Conservation (phyloP, 208 protist genomes). For the Trypanosoma mega region DNA sequence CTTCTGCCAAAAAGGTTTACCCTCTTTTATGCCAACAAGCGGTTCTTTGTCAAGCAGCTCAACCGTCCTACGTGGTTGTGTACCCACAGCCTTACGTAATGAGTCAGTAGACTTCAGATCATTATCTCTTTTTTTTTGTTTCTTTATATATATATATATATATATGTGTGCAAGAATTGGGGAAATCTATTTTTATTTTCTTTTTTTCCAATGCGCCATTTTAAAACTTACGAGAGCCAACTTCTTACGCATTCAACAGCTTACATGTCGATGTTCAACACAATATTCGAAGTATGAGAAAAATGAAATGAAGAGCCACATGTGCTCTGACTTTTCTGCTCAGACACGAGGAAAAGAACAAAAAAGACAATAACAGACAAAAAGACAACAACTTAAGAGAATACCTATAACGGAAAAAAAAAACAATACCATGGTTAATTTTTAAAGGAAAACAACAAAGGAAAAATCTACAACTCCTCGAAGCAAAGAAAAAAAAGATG, state of each 20-base stretch:
- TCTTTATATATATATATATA: constrained; percentile 8
- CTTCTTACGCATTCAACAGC: constrained; percentile 18
- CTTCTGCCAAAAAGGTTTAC: constrained; percentile 72
- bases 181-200: constrained; percentile 11
- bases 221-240: constrained; percentile 17
- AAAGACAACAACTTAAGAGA: neutral
- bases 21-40: constrained; percentile 66
- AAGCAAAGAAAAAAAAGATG: too few species aligned
- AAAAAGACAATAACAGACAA: neutral
- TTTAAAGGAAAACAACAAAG: neutral
- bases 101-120: constrained; percentile 16
- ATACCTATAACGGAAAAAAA: neutral
- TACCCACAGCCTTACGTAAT: constrained; percentile 24
- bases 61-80: constrained; percentile 28
- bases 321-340: neutral
- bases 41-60: constrained; percentile 40
- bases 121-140: constrained; percentile 11
- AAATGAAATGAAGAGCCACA: neutral
- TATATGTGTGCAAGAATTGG: constrained; percentile 1
- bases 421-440: neutral
- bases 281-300: neutral
- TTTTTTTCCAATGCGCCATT: constrained; percentile 13
- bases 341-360: neutral
- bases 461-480: too few species aligned
- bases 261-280: constrained; percentile 1